Percentiles rank a stretch among this genome's conserved stretches.
phyloP scores from a whole-genome alignment of 176 grass and related monocot species.

The Lolium perenne region DNA sequence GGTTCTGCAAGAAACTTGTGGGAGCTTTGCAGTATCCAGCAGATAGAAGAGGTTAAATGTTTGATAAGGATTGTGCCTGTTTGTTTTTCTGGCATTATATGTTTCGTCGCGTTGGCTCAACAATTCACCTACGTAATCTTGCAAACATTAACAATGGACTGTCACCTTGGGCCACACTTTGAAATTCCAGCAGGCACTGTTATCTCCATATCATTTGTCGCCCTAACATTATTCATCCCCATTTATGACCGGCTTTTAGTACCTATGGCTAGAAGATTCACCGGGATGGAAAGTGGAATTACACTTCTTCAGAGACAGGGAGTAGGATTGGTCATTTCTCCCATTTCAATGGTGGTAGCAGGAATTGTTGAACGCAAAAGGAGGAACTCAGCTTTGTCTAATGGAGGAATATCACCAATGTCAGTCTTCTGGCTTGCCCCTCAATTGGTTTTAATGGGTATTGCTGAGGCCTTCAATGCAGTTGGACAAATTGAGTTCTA shows the following conservation, averaged over 20 bases:
- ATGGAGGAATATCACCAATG: conserved; percentile 66
- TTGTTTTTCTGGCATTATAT: conserved; percentile 65
- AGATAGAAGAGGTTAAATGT: conserved; percentile 85
- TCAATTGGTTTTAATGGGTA: conserved; percentile 71
- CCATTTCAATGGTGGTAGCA: conserved; percentile 77
- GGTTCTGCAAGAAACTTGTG: conserved; percentile 61
- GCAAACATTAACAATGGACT: conserved; percentile 65
- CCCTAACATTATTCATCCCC: conserved; percentile 62
- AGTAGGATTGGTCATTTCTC: conserved; percentile 51
- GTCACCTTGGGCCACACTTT: conserved; percentile 63
- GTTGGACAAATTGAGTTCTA: conserved; percentile 89
- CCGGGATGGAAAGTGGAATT: conserved; percentile 65
- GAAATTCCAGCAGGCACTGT: conserved; percentile 68
- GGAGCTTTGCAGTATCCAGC: conserved; percentile 75
- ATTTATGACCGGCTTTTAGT: conserved; percentile 71
- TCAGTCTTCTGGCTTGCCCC: conserved; percentile 75
- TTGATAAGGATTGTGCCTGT: conserved; percentile 77
- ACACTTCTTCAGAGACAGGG: conserved; percentile 87
- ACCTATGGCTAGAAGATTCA: conserved; percentile 59
- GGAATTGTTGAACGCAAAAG: conserved; percentile 63
- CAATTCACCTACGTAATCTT: conserved; percentile 68
- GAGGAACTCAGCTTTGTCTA: conserved; percentile 66
- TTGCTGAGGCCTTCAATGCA: conserved; percentile 66
- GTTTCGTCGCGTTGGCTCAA: conserved; percentile 66
- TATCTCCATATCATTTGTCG: conserved; percentile 53